phyloP scores from a whole-genome alignment of 176 grass and related monocot species.

The Juncus effusus region DNA sequence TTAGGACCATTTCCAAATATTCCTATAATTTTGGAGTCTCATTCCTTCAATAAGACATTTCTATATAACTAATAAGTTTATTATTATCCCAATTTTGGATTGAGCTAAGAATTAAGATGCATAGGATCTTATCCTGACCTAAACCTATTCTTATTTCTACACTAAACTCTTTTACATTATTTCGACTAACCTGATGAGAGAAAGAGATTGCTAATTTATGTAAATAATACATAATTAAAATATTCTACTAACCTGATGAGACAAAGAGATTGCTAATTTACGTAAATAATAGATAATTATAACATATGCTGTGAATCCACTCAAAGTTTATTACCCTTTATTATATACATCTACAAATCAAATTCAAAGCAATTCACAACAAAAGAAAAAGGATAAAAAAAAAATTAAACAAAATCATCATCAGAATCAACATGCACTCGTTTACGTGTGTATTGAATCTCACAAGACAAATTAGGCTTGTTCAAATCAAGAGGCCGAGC shows the following conservation, averaged over 20 bases:
- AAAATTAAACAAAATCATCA: conserved; percentile 80
- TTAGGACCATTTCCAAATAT: conserved; percentile 10
- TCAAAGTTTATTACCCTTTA: too few species aligned
- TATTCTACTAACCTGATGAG: conserved; percentile 7
- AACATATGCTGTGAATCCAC: too few species aligned
- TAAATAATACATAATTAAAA: too few species aligned
- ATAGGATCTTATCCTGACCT: neutral
- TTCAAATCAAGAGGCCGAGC: conserved; percentile 38
- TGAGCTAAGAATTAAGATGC: neutral
- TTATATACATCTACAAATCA: conserved; percentile 1
- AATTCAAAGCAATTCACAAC: neutral
- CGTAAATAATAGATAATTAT: too few species aligned
- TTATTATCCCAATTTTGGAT: neutral
- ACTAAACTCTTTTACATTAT: too few species aligned
- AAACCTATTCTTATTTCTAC: conserved; percentile 2
- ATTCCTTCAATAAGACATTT: conserved; percentile 8
- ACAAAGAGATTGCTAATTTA: too few species aligned
- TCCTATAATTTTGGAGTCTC: conserved; percentile 14
- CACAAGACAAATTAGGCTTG: conserved; percentile 39
- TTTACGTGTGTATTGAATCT: conserved; percentile 55
- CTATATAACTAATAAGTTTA: neutral
- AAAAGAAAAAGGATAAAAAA: neutral
- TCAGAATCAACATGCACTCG: conserved; percentile 59
- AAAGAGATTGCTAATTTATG: too few species aligned
- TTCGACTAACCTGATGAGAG: too few species aligned